phyloP scores from a whole-genome alignment of 2,329 filamentous ascomycete species.

The Daldinia sp. region DNA sequence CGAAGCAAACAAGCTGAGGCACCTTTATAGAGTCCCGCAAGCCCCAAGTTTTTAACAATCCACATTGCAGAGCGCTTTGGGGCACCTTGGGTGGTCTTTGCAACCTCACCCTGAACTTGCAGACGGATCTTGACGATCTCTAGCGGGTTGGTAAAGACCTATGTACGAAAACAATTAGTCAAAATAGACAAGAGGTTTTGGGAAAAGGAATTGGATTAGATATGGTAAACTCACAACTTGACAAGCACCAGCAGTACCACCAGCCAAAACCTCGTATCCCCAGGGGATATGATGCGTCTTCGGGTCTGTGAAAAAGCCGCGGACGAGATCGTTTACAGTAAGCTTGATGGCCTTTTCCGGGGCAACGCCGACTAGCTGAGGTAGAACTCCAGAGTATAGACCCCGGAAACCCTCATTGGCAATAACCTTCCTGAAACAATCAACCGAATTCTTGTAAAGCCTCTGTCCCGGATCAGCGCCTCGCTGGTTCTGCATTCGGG shows the following conservation, averaged over 20 bases:
- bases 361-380: slow-evolving; percentile 96
- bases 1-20: slow-evolving; percentile 92
- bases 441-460: slow-evolving; percentile 95
- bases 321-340: slow-evolving; percentile 94
- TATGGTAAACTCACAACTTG: slow-evolving; percentile 79
- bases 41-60: slow-evolving; percentile 95
- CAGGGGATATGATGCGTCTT: slow-evolving; percentile 76
- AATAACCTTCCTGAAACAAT: slow-evolving; percentile 93
- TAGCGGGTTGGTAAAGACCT: slow-evolving; percentile 94
- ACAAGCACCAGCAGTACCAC: slow-evolving; percentile 88
- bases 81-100: slow-evolving; percentile 82
- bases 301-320: slow-evolving; percentile 76
- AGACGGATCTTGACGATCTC: slow-evolving; percentile 99
- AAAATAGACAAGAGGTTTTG: background rate
- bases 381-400: slow-evolving; percentile 92
- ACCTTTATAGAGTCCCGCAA: slow-evolving; percentile 95
- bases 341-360: slow-evolving; percentile 99
- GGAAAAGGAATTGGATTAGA: background rate
- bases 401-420: slow-evolving; percentile 90
- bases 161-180: slow-evolving; percentile 25
- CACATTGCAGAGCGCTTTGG: slow-evolving; percentile 94
- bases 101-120: slow-evolving; percentile 95
- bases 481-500: slow-evolving; percentile 96
- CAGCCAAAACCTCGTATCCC: slow-evolving; percentile 80
- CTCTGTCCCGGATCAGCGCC: slow-evolving; percentile 81